Evolutionary conservation across 2,329 filamentous ascomycete species (phyloP), one percentile per base, ranked within the genome.

Genomic region (Dactylellina cionopaga): DNA sequence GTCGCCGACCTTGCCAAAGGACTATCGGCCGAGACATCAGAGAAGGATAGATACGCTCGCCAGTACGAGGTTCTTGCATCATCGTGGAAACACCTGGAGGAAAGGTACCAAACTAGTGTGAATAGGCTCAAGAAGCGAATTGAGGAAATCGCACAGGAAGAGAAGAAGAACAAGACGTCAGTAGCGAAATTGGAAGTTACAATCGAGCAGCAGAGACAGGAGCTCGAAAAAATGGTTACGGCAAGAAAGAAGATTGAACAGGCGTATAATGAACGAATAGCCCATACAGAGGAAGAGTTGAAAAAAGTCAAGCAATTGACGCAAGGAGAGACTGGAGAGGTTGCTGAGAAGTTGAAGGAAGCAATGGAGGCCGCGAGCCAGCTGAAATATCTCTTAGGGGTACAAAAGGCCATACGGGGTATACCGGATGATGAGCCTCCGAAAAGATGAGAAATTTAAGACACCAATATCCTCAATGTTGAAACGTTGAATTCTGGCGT

Each of bases 121-220:
- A 76, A 77, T 41, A 66, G 74, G 37, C 54, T 77, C 58, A 76
- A 74, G 58, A 74, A 70, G 58, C 72, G 77, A 46, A 52, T 77
- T 13, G 76, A 76, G 49, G 75, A 71, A 29, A 52, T 77, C 22
- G 70, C 74, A 15, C 54, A 59, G 2, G 75, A 76, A 54, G 75
- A 76, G 35, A 69, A 74, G 54, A 74, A 70, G 54, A 76, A 77
- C 29, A 71, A 74, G 27, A 71, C 75, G 29, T 39, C 74, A n/a
- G 65, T 77, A 9, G 71, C 75, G 39, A 74, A 75, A 11, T 56
- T 77, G 17, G 76, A 77, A 52, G 74, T 77, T 52, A 77, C 75
- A 31, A 74, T 77, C 37, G 76, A 77, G 37, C 76, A 77, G 56
- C 76, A 77, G 58, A 74, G 75, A 27, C 76, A 77, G 44, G 76